Evolutionary conservation across 129 eudicot genomes (phyloP).

Genomic region (Chrysanthemum lavandulifolium): DNA sequence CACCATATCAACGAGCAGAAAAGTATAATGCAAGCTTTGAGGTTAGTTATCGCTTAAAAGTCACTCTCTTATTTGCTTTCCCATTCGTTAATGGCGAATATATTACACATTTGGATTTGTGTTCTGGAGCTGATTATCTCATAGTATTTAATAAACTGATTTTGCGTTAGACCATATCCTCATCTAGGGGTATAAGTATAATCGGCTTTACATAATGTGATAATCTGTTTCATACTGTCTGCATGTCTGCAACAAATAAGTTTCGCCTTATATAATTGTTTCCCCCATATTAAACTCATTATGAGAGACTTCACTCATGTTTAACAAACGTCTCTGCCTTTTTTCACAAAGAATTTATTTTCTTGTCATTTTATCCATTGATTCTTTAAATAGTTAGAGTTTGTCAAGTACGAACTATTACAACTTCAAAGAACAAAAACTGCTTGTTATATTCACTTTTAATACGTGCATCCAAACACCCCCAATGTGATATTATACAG

Average conservation of each 20-base stretch:
- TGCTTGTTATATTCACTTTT: not conserved
- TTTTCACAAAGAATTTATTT: not conserved
- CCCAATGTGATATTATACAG: not conserved
- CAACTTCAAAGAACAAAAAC: not conserved
- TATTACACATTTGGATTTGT: not conserved
- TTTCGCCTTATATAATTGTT: not conserved
- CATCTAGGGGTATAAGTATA: not conserved
- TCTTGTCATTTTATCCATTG: not conserved
- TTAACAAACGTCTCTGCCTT: not conserved
- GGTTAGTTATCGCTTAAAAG: conserved; percentile 38
- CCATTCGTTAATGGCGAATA: not conserved
- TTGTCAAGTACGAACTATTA: not conserved
- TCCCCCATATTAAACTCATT: not conserved
- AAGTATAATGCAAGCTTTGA: conserved; percentile 86
- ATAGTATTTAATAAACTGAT: not conserved
- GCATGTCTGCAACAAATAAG: not conserved
- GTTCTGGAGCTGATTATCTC: not conserved
- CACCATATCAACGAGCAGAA: conserved; percentile 66
- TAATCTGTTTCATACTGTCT: not conserved
- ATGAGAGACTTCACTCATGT: not conserved
- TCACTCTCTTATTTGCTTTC: conserved; percentile 10
- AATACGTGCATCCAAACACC: not conserved
- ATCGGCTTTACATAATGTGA: not conserved
- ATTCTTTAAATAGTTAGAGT: not conserved
- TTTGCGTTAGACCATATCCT: not conserved